Conservation (phyloP, 345 rosid genomes). For the Linum lewisii region DNA sequence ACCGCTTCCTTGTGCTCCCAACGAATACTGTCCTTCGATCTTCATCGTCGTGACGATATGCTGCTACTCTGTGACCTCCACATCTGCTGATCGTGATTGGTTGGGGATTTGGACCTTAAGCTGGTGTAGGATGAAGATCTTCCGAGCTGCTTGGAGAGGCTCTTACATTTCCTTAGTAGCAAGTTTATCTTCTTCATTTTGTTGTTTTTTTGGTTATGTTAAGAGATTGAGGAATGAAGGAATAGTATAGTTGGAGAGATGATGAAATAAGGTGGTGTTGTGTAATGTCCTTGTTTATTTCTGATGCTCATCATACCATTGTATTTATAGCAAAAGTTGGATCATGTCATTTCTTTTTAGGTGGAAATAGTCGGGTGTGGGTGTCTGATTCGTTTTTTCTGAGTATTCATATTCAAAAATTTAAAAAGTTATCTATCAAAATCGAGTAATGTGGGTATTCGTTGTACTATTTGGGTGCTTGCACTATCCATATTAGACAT, state of each 20-base stretch:
- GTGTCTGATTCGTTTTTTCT: too few species aligned
- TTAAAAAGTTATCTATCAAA: too few species aligned
- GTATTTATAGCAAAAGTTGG: too few species aligned
- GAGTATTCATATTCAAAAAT: too few species aligned
- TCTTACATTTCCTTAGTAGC: conserved; percentile 68
- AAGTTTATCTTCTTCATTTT: conserved; percentile 66
- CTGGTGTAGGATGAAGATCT: conserved; percentile 67
- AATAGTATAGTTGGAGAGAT: background rate
- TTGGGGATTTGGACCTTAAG: conserved; percentile 44
- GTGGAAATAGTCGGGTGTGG: too few species aligned
- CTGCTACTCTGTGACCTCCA: background rate
- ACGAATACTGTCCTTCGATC: conserved; percentile 32
- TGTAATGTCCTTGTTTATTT: conserved; percentile 38
- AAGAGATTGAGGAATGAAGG: background rate
- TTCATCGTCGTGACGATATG: conserved; percentile 12
- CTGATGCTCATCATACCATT: too few species aligned
- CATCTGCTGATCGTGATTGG: conserved; percentile 30
- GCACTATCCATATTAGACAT: too few species aligned
- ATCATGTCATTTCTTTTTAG: too few species aligned
- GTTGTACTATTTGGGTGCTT: too few species aligned
- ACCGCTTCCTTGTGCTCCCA: conserved; percentile 70
- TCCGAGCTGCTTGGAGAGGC: conserved; percentile 58
- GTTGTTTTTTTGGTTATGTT: too few species aligned
- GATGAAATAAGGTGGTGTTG: conserved; percentile 7
- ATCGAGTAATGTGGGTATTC: too few species aligned